Conservation (phyloP, 257 asterid species). For the Lavandula angustifolia region DNA sequence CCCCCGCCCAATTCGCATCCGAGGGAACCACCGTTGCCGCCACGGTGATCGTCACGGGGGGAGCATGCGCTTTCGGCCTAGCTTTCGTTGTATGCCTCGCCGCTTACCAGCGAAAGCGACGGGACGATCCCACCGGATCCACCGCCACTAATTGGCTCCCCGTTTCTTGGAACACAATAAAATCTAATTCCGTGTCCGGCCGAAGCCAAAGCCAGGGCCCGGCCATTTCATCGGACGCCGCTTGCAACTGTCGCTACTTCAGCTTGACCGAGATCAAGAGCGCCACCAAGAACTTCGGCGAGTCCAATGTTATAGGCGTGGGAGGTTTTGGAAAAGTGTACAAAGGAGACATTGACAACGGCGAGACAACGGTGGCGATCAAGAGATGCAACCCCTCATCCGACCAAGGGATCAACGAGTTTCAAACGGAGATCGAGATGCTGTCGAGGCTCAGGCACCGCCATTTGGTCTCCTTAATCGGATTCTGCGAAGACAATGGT, state of each 20-base stretch:
- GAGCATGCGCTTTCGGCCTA: conserved; percentile 70
- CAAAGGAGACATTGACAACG: conserved; percentile 71
- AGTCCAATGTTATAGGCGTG: conserved; percentile 78
- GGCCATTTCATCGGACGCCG: conserved; percentile 73
- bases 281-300: conserved; percentile 79
- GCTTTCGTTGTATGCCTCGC: conserved; percentile 57
- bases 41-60: conserved; percentile 74
- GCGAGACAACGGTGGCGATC: conserved; percentile 60
- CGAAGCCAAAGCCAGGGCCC: conserved; percentile 49
- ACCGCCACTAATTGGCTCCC: conserved; percentile 72
- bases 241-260: conserved; percentile 78
- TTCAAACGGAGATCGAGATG: conserved; percentile 89
- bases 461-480: conserved; percentile 78
- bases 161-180: conserved; percentile 58
- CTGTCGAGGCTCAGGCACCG: conserved; percentile 73
- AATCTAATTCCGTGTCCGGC: conserved; percentile 45
- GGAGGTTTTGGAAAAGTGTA: conserved; percentile 95
- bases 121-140: conserved; percentile 12
- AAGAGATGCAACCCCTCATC: conserved; percentile 91
- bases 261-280: conserved; percentile 63
- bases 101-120: conserved; percentile 47
- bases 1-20: conserved; percentile 34
- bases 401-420: conserved; percentile 81
- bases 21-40: conserved; percentile 33
- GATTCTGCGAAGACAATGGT: conserved; percentile 78